Evolutionary conservation across 2,329 filamentous ascomycete genomes (phyloP).

Genomic region (Penicillium sp.): DNA sequence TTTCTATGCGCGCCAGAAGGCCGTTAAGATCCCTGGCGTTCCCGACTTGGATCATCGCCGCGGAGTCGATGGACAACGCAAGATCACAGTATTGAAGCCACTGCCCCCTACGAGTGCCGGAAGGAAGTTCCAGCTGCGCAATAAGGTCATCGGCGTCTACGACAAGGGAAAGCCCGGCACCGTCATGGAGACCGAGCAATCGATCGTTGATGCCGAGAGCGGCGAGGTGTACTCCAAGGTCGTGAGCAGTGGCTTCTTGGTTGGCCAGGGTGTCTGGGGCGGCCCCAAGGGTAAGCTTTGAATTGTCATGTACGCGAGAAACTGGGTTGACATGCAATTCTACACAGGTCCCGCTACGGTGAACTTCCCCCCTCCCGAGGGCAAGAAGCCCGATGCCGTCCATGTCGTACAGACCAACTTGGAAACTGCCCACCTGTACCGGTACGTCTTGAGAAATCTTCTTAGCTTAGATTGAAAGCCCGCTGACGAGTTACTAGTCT

Average conservation of each 20-base stretch:
- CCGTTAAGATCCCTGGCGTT: conserved; percentile 72
- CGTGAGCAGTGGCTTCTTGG: conserved; percentile 75
- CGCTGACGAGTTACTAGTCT: conserved; percentile 56
- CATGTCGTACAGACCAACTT: conserved; percentile 72
- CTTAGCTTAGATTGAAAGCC: neutral
- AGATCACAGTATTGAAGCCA: conserved; percentile 76
- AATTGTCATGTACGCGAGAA: conserved; percentile 1
- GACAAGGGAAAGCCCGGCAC: conserved; percentile 86
- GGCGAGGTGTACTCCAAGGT: conserved; percentile 75
- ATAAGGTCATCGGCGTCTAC: conserved; percentile 82
- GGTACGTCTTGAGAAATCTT: conserved; percentile 43
- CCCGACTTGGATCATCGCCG: conserved; percentile 76
- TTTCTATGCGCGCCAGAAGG: conserved; percentile 76
- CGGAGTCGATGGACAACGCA: conserved; percentile 83
- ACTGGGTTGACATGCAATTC: conserved; percentile 5
- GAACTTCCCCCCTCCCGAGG: conserved; percentile 78
- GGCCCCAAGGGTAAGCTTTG: conserved; percentile 75
- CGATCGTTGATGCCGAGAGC: conserved; percentile 72
- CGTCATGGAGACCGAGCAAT: conserved; percentile 79
- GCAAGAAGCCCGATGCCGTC: conserved; percentile 71
- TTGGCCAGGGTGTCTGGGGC: conserved; percentile 82
- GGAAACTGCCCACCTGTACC: conserved; percentile 78
- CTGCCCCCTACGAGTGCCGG: conserved; percentile 75
- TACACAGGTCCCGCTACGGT: conserved; percentile 67
- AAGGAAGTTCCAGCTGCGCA: conserved; percentile 74